These are phyloP conservation scores for Phytopythium litorale DNA, from an alignment of 352 stramenopile genomes.

Conservation along the genomic window DNA sequence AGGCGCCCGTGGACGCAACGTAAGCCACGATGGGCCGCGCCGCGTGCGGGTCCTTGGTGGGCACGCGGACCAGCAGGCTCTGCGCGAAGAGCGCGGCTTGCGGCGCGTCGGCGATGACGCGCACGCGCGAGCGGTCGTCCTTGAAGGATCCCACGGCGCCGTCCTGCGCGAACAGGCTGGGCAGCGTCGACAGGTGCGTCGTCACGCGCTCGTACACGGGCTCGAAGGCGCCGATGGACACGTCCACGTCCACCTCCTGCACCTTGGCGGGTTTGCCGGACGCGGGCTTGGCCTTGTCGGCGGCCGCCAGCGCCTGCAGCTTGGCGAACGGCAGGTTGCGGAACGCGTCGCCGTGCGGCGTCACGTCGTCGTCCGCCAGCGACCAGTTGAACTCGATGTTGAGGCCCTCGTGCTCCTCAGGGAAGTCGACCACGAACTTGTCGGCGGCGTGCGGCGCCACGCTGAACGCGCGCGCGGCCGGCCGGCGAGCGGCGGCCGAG, in stretches of 20 bases:
- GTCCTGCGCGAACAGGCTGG: constrained; percentile 68
- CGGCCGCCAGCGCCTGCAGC: constrained; percentile 59
- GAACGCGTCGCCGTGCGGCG: constrained; percentile 70
- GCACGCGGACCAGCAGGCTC: constrained; percentile 68
- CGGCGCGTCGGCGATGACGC: constrained; percentile 79
- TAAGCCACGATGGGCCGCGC: constrained; percentile 76
- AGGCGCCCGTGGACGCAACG: constrained; percentile 58
- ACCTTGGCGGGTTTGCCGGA: constrained; percentile 50
- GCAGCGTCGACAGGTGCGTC: constrained; percentile 55
- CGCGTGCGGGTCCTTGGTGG: constrained; percentile 58
- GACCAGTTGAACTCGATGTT: constrained; percentile 90
- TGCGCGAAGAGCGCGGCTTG: constrained; percentile 64
- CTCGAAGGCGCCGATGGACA: constrained; percentile 68
- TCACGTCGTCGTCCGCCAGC: constrained; percentile 77
- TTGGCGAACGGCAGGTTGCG: constrained; percentile 72
- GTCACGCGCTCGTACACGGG: constrained; percentile 63
- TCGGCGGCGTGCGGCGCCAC: constrained; percentile 58
- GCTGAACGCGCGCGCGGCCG: constrained; percentile 36
- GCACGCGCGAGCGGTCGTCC: constrained; percentile 67
- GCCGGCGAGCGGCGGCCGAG: constrained; percentile 32
- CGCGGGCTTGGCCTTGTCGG: constrained; percentile 45
- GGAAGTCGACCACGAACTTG: constrained; percentile 79
- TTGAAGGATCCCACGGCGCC: constrained; percentile 75
- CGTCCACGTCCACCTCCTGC: constrained; percentile 63
- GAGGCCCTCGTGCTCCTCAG: constrained; percentile 69